These are phyloP conservation scores for Fusarium oxysporum DNA, from an alignment of 2,329 filamentous ascomycete genomes.

Conservation along the genomic window DNA sequence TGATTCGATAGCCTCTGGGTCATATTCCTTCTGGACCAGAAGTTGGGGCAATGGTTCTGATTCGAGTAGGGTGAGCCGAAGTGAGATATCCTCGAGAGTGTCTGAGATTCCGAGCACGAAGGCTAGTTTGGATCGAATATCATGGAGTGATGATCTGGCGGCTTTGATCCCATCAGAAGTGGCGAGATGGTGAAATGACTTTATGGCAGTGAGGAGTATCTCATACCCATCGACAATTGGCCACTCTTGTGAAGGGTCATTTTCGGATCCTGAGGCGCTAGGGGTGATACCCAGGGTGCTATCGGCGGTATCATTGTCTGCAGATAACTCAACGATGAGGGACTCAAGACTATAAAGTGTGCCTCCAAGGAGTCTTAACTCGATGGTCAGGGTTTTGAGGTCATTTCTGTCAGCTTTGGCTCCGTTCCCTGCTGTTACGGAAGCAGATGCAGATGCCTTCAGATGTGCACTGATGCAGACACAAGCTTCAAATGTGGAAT, in stretches of 20 bases:
- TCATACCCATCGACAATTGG: conserved; percentile 39
- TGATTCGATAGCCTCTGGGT: neutral
- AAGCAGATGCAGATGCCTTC: conserved; percentile 2
- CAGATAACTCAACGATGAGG: conserved; percentile 35
- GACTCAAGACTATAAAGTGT: conserved; percentile 41
- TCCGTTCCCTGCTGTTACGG: neutral
- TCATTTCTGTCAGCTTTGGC: conserved; percentile 3
- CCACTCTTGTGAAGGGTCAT: conserved; percentile 27
- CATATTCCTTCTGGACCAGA: conserved; percentile 7
- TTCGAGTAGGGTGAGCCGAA: conserved; percentile 37
- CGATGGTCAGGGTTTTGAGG: conserved; percentile 32
- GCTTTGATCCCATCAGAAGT: conserved; percentile 37
- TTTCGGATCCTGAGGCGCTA: conserved; percentile 4
- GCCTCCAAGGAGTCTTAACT: conserved; percentile 41
- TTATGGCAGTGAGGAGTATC: conserved; percentile 31
- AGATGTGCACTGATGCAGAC: conserved; percentile 21
- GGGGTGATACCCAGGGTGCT: conserved; percentile 18
- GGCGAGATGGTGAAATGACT: conserved; percentile 21
- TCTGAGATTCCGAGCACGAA: conserved; percentile 45
- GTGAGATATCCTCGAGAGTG: conserved; percentile 35
- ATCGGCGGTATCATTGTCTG: conserved; percentile 17
- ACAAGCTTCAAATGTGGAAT: conserved; percentile 35
- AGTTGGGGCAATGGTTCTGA: conserved; percentile 34
- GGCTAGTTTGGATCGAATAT: conserved; percentile 39
- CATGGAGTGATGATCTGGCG: conserved; percentile 33